These are phyloP conservation scores for Inga oerstediana DNA, from an alignment of 306 rosid species.

Conservation along the genomic window DNA sequence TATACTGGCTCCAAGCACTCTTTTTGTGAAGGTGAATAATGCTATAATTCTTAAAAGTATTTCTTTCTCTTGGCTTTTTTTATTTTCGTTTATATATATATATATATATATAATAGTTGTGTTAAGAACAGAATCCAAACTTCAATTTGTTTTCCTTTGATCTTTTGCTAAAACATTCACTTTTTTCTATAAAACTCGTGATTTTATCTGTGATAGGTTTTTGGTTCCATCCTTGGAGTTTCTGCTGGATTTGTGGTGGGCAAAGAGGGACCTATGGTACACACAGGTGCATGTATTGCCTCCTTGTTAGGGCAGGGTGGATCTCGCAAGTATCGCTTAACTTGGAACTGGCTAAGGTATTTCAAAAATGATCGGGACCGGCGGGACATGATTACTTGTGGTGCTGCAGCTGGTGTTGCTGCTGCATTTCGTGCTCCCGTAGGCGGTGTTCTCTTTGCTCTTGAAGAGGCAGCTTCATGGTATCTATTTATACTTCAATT, in stretches of 20 bases:
- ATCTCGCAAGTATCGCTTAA: slow-evolving; percentile 73
- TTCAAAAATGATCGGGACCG: slow-evolving; percentile 92
- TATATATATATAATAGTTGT: background rate
- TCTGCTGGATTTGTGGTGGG: slow-evolving; percentile 93
- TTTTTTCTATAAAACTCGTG: slow-evolving; percentile 1
- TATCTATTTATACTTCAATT: slow-evolving; percentile 42
- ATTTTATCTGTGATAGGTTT: slow-evolving; percentile 57
- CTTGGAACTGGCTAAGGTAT: slow-evolving; percentile 76
- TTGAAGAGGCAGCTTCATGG: slow-evolving; percentile 99
- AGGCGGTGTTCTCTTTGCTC: slow-evolving; percentile 94
- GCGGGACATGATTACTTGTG: slow-evolving; percentile 92
- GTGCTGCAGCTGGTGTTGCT: slow-evolving; percentile 97
- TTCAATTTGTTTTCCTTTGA: background rate
- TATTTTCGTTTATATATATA: background rate
- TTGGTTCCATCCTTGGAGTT: slow-evolving; percentile 86
- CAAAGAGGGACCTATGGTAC: slow-evolving; percentile 98
- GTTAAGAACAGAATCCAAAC: slow-evolving; percentile 4
- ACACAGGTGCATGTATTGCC: slow-evolving; percentile 95
- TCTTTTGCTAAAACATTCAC: background rate
- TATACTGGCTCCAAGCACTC: slow-evolving; percentile 83
- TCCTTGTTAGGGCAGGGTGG: slow-evolving; percentile 88
- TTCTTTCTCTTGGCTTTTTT: background rate
- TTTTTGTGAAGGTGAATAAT: slow-evolving; percentile 75
- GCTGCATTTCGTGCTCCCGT: slow-evolving; percentile 97
- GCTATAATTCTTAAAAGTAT: background rate